Base-by-base conservation (phyloP, 768 basidiomycete genomes). In the Lentinula guzmanii region DNA sequence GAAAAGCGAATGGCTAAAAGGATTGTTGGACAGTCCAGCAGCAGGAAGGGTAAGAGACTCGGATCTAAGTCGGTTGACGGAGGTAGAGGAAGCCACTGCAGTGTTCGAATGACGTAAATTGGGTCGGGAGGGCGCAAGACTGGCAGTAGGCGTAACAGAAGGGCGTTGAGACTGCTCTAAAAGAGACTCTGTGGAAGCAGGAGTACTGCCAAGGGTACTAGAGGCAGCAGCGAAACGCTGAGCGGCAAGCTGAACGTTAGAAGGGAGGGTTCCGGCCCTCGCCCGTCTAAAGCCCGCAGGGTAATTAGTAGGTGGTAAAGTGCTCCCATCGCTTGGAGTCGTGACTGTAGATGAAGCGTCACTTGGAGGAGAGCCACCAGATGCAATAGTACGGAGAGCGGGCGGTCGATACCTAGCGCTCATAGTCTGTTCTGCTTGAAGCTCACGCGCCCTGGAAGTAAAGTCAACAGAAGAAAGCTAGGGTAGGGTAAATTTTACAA, bases 241-340 rank as follows among this genome's bases (percentile, higher is more conserved):
- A 57, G 92, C 87, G 62, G 89, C 90, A 67, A 93, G 86, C 70
- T 90, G 89, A 58, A 96, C 89, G 72, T 95, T 95, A 67, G 95
- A 96, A 76, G 95, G 95, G 70, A 98, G 85, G 80, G 95, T 98
- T 61, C 95, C 96, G 66, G 95, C 96, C 86, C 95, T 87, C 70
- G 94, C 93, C 80, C 95, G 87, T 77, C 93, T 86, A 73, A 94
- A 96, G 63, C 92, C 91, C 60, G 90, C 81, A 63, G 91, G 90
- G 72, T 85, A 91, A 76, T 86, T 90, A 72, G 87, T 86, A 65
- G 87, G 81, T 67, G 90, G 85, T 70, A 87, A 69, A 63, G 79
- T 72, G 65, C 80, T 73, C 68, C 76, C 76, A 75, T 90, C 87
- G 68, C 77, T 79, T 59, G 83, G 78, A 52, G 85, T 82, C 67